These are phyloP conservation scores for Cucurbita moschata DNA, from an alignment of 306 rosid species.

Conservation along the genomic window DNA sequence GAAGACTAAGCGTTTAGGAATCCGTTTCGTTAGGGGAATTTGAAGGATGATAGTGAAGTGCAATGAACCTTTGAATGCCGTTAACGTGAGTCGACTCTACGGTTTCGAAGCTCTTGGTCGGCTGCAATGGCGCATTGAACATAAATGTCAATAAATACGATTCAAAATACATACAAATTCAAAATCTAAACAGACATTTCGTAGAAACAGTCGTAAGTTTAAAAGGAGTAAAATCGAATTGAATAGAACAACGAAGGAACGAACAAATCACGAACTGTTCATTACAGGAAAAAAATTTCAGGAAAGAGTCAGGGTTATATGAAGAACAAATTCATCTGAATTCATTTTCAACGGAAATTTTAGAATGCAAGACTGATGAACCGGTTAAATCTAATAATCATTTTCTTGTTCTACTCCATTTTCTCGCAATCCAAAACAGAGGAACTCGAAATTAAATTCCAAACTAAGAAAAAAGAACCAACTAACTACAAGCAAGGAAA, in stretches of 20 bases:
- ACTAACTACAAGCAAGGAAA: neutral
- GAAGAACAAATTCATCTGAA: neutral
- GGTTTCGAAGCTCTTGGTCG: constrained; percentile 47
- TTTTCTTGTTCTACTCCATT: neutral
- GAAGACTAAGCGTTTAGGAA: constrained; percentile 9
- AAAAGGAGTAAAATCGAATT: neutral
- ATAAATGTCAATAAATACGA: constrained; percentile 7
- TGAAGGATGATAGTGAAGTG: neutral
- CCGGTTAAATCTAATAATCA: neutral
- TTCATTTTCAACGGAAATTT: neutral
- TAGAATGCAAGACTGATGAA: neutral
- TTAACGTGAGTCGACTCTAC: constrained; percentile 22
- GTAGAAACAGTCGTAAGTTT: neutral
- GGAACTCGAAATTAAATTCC: neutral
- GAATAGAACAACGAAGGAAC: neutral
- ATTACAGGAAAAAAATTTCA: neutral
- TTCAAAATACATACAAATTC: neutral
- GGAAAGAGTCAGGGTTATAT: neutral
- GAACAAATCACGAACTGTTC: neutral
- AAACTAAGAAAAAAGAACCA: neutral
- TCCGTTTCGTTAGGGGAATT: constrained; percentile 4
- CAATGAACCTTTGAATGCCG: constrained; percentile 37
- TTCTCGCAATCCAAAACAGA: constrained; percentile 2
- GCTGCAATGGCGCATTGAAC: constrained; percentile 12
- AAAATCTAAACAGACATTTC: neutral